phyloP scores from a whole-genome alignment of 23 red algal genomes.

The Chondrus crispus region DNA sequence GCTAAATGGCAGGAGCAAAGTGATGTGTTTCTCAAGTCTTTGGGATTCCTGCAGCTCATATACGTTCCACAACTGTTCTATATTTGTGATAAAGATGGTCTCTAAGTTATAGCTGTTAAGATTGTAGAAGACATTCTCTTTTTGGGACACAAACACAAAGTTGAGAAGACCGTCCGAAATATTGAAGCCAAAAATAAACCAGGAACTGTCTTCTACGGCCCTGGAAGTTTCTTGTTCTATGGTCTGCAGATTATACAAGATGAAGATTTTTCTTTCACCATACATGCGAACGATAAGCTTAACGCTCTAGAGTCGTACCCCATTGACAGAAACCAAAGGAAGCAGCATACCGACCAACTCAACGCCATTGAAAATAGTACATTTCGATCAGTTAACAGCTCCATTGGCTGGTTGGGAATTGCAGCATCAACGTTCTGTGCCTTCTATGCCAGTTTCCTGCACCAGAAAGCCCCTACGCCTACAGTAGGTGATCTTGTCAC shows the following conservation, averaged over 20 bases:
- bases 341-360: neutral
- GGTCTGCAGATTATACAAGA: neutral
- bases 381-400: neutral
- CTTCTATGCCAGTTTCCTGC: neutral
- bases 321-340: neutral
- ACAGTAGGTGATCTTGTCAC: neutral
- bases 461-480: neutral
- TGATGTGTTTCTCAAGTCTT: neutral
- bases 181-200: no score
- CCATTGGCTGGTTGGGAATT: neutral
- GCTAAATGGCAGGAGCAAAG: neutral
- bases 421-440: neutral
- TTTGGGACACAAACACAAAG: no score
- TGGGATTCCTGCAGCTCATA: neutral
- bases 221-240: neutral
- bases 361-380: neutral
- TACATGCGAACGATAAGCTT: neutral
- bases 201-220: neutral
- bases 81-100: neutral
- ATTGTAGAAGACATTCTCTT: conserved; percentile 23
- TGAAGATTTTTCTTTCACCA: neutral
- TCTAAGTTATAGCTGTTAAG: neutral
- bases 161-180: no score
- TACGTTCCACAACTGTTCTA: neutral
- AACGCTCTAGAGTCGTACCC: neutral